Conservation (phyloP, 2,329 filamentous ascomycete genomes). For the Pseudogymnoascus sp. region DNA sequence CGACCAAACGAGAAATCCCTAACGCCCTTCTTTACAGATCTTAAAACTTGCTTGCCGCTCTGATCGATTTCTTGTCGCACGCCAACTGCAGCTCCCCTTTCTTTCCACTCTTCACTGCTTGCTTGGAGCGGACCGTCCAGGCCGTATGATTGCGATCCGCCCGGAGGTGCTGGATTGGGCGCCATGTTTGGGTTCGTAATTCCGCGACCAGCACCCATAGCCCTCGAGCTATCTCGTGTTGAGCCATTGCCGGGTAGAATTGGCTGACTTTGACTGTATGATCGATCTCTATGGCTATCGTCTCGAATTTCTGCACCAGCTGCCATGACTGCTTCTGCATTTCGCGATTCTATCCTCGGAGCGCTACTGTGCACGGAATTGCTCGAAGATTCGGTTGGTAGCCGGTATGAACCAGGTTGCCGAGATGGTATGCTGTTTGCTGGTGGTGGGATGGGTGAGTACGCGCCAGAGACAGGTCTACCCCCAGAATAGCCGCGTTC, state of each 20-base stretch:
- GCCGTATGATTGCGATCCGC: constrained; percentile 37
- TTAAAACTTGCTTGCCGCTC: constrained; percentile 70
- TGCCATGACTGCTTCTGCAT: constrained; percentile 48
- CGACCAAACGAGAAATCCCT: constrained; percentile 92
- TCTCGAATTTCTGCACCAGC: constrained; percentile 57
- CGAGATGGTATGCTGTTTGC: constrained; percentile 31
- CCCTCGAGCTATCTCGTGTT: constrained; percentile 67
- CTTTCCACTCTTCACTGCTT: constrained; percentile 90
- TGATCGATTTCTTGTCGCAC: constrained; percentile 77
- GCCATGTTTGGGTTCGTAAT: not conserved
- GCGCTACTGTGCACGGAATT: constrained; percentile 46
- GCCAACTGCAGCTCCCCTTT: constrained; percentile 80
- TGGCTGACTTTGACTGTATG: constrained; percentile 53
- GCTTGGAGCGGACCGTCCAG: constrained; percentile 48
- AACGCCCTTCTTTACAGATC: constrained; percentile 91
- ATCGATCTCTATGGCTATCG: constrained; percentile 57
- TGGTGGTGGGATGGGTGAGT: constrained; percentile 31
- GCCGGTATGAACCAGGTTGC: constrained; percentile 39
- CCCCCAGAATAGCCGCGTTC: constrained; percentile 29
- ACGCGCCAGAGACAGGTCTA: constrained; percentile 39
- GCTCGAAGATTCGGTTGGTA: constrained; percentile 49
- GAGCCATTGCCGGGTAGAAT: constrained; percentile 49
- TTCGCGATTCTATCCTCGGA: constrained; percentile 54
- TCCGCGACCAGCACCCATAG: constrained; percentile 50
- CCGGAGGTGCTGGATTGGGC: constrained; percentile 18